Conservation (phyloP, 2,329 filamentous ascomycete genomes). For the Pseudogymnoascus pannorum region DNA sequence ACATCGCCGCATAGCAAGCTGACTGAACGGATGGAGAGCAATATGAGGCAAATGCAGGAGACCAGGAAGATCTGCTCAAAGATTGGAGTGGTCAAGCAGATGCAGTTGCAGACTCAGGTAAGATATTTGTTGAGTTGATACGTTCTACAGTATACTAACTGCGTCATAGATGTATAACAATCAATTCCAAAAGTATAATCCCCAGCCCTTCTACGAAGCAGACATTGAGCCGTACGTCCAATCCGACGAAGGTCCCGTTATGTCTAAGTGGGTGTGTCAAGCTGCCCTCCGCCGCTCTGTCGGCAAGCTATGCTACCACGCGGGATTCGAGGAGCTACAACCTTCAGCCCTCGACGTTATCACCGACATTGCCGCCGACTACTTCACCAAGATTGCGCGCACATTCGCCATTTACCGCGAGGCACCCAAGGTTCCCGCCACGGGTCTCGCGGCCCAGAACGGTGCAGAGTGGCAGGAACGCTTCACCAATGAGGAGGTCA, state of each 20-base stretch:
- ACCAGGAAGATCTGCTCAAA: conserved; percentile 94
- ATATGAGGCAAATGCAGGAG: conserved; percentile 92
- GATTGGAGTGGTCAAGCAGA: conserved; percentile 97
- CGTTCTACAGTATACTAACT: neutral
- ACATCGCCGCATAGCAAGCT: conserved; percentile 66
- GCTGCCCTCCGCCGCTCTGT: conserved; percentile 83
- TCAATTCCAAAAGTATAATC: conserved; percentile 94
- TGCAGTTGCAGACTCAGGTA: conserved; percentile 96
- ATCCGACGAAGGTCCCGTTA: conserved; percentile 79
- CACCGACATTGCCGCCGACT: conserved; percentile 83
- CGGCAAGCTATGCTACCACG: conserved; percentile 90
- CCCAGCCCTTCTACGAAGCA: conserved; percentile 76
- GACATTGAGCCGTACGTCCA: conserved; percentile 87
- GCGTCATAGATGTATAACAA: conserved; percentile 77
- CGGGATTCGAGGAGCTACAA: conserved; percentile 94
- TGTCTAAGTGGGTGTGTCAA: conserved; percentile 74
- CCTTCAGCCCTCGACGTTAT: conserved; percentile 86
- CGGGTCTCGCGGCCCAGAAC: conserved; percentile 31
- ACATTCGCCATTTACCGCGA: conserved; percentile 80
- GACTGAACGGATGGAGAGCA: conserved; percentile 74
- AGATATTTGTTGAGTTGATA: conserved; percentile 19
- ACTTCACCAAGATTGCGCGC: conserved; percentile 74
- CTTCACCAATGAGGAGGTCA: conserved; percentile 76
- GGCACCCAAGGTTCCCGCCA: conserved; percentile 63
- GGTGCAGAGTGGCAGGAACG: conserved; percentile 49